Conservation (phyloP, 257 asterid genomes). For the Craterostigma plantagineum region DNA sequence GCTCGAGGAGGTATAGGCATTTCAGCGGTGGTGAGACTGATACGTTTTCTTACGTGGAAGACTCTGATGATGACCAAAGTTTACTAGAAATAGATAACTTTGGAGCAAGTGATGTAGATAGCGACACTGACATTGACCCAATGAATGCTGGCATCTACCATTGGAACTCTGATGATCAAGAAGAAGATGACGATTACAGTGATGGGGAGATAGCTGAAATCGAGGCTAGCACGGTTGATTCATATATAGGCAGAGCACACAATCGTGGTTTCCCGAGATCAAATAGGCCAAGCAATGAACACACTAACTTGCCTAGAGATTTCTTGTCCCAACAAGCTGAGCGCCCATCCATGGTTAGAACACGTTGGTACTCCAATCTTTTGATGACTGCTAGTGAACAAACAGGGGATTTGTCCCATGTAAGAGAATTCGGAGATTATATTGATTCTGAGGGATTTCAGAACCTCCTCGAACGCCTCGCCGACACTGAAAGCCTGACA, state of each 20-base stretch:
- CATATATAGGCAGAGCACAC: constrained; percentile 16
- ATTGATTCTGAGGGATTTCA: constrained; percentile 35
- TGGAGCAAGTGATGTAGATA: constrained; percentile 43
- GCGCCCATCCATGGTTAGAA: constrained; percentile 12
- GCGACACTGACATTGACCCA: constrained; percentile 81
- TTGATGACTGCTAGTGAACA: constrained; percentile 21
- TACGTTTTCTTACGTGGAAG: constrained; percentile 46
- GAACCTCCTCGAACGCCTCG: constrained; percentile 41
- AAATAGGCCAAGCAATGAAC: constrained; percentile 12
- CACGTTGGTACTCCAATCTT: constrained; percentile 12
- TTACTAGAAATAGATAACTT: constrained; percentile 24
- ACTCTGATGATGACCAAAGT: constrained; percentile 47
- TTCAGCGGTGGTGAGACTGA: constrained; percentile 31
- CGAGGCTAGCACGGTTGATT: constrained; percentile 19
- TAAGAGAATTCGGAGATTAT: constrained; percentile 22
- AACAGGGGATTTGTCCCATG: constrained; percentile 15
- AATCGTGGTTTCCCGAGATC: constrained; percentile 12
- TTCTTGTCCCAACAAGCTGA: no score
- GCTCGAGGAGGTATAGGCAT: constrained; percentile 31
- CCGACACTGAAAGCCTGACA: constrained; percentile 33
- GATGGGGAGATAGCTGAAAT: constrained; percentile 40
- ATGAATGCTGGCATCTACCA: constrained; percentile 69
- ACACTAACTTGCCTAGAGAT: no score
- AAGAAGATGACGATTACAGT: constrained; percentile 23
- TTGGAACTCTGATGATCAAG: constrained; percentile 59